Conservation (phyloP, 164 flowering plant species). For the Amborella trichopoda region DNA sequence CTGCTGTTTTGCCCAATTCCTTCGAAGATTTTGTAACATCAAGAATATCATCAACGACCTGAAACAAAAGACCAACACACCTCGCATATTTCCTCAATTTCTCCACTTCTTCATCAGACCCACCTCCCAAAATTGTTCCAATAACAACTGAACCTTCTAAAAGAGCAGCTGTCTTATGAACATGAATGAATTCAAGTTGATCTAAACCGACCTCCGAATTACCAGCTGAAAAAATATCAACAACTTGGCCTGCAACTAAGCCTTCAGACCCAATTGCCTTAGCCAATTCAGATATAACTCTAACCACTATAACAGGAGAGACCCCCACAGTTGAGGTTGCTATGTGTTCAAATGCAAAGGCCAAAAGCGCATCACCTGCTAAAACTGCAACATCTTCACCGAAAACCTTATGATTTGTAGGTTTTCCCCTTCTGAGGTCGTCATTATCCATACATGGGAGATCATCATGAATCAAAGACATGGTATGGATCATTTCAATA, state of each 20-base stretch:
- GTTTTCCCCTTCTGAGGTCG: slow-evolving; percentile 64
- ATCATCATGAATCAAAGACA: slow-evolving; percentile 76
- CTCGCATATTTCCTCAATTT: slow-evolving; percentile 47
- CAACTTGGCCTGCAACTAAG: slow-evolving; percentile 69
- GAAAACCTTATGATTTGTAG: slow-evolving; percentile 62
- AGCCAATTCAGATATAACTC: slow-evolving; percentile 50
- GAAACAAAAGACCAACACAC: slow-evolving; percentile 54
- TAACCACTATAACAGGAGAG: slow-evolving; percentile 24
- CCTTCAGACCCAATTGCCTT: slow-evolving; percentile 52
- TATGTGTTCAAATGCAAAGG: slow-evolving; percentile 59
- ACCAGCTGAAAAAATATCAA: slow-evolving; percentile 49
- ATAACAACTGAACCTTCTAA: slow-evolving; percentile 58
- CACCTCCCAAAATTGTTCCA: slow-evolving; percentile 72
- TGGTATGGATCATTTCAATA: slow-evolving; percentile 79
- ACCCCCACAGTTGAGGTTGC: slow-evolving; percentile 34
- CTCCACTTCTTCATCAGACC: slow-evolving; percentile 41
- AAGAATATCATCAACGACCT: slow-evolving; percentile 75
- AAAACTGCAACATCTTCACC: slow-evolving; percentile 67
- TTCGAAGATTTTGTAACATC: slow-evolving; percentile 56
- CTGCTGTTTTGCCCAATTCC: slow-evolving; percentile 75
- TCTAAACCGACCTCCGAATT: slow-evolving; percentile 38
- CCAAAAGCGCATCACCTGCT: slow-evolving; percentile 66
- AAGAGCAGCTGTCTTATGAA: slow-evolving; percentile 64
- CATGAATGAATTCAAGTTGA: slow-evolving; percentile 51
- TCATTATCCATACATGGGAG: slow-evolving; percentile 84